phyloP scores from a whole-genome alignment of 208 protist genomes.

The Trypanosoma conorhini region DNA sequence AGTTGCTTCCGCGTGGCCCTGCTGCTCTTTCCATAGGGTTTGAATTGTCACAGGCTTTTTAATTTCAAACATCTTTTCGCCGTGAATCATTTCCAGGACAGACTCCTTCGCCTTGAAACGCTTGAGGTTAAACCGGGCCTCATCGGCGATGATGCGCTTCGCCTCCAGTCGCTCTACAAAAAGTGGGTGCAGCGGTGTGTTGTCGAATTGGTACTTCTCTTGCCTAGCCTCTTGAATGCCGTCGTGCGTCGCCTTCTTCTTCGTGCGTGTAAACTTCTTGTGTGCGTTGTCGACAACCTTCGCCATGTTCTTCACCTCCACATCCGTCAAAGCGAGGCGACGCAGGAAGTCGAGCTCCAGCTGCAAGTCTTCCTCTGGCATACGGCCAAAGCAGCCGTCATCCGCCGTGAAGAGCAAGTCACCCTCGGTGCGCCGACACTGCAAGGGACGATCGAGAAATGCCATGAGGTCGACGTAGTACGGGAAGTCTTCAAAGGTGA shows the following conservation, averaged over 20 bases:
- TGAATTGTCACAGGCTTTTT: slow-evolving; percentile 62
- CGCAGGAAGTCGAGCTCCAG: slow-evolving; percentile 84
- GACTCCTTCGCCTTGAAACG: slow-evolving; percentile 86
- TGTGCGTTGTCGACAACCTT: slow-evolving; percentile 87
- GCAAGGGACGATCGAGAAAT: slow-evolving; percentile 79
- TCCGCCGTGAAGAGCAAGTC: slow-evolving; percentile 80
- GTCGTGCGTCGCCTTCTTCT: slow-evolving; percentile 90
- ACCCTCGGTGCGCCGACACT: slow-evolving; percentile 44
- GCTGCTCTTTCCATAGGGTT: slow-evolving; percentile 36
- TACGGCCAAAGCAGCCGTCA: slow-evolving; percentile 88
- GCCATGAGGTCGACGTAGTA: slow-evolving; percentile 92
- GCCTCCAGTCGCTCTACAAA: slow-evolving; percentile 60
- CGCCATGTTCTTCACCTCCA: slow-evolving; percentile 79
- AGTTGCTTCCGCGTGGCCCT: slow-evolving; percentile 11
- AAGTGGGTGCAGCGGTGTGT: slow-evolving; percentile 83
- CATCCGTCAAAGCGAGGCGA: slow-evolving; percentile 56
- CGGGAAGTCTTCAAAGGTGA: slow-evolving; percentile 96
- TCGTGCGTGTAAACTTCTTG: slow-evolving; percentile 89
- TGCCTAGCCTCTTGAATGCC: slow-evolving; percentile 82
- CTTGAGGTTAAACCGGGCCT: slow-evolving; percentile 69
- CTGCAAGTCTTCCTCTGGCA: slow-evolving; percentile 87
- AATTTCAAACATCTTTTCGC: slow-evolving; percentile 81
- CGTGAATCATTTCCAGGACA: slow-evolving; percentile 73
- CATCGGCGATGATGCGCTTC: slow-evolving; percentile 61
- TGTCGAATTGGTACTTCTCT: slow-evolving; percentile 78